Evolutionary conservation across 2,329 filamentous ascomycete genomes (phyloP).

Genomic region (Cercospora sp.): DNA sequence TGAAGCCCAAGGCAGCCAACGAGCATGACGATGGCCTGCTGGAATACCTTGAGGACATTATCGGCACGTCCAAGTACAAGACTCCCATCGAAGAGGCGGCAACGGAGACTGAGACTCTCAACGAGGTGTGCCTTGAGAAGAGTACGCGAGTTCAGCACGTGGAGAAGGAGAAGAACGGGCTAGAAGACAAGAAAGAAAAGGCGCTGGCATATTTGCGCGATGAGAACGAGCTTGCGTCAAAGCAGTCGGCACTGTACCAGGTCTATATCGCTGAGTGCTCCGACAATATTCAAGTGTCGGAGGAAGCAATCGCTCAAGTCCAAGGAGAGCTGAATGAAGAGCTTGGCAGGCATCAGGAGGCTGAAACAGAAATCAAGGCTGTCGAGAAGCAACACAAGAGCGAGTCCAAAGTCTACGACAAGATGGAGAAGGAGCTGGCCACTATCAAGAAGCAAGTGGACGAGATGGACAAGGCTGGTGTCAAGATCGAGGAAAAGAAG

Average conservation of each 20-base stretch:
- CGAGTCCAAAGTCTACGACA: constrained; percentile 79
- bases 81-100: constrained; percentile 93
- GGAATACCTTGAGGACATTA: constrained; percentile 97
- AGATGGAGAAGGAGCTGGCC: constrained; percentile 78
- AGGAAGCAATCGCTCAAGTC: constrained; percentile 89
- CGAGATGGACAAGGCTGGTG: constrained; percentile 91
- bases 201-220: constrained; percentile 85
- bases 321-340: constrained; percentile 83
- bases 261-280: constrained; percentile 85
- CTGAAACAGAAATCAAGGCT: constrained; percentile 84
- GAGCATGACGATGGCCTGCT: constrained; percentile 95
- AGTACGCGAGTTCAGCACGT: constrained; percentile 94
- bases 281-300: constrained; percentile 83
- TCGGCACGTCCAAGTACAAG: constrained; percentile 98
- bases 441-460: constrained; percentile 80
- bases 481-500: constrained; percentile 97
- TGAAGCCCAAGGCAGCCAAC: constrained; percentile 94
- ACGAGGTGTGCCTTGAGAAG: constrained; percentile 94
- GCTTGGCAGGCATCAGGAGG: constrained; percentile 86
- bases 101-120: constrained; percentile 83
- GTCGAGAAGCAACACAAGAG: constrained; percentile 82
- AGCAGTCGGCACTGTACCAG: constrained; percentile 90
- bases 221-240: constrained; percentile 87
- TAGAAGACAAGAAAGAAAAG: constrained; percentile 96
- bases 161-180: constrained; percentile 88